Evolutionary conservation across 371 early-diverging fungal species (phyloP).

Genomic region (Actinomortierella ambigua): DNA sequence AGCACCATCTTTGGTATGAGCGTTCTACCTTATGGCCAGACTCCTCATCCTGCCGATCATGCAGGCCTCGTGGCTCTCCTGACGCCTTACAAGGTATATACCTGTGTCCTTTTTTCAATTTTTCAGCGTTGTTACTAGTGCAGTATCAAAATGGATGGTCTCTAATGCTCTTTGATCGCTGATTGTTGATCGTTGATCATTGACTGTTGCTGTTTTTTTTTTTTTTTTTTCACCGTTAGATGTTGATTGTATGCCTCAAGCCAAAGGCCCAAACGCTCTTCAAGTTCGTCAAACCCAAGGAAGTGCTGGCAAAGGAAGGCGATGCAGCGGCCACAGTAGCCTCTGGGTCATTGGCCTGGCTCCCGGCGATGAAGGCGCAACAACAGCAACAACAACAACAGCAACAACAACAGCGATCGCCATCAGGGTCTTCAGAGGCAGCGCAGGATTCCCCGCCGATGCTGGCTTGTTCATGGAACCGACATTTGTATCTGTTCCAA

Average conservation of each 20-base stretch:
- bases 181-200: not conserved
- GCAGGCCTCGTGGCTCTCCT: slow-evolving; percentile 74
- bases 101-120: not conserved
- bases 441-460: slow-evolving; percentile 43
- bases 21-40: slow-evolving; percentile 66
- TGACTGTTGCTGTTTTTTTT: too few relatives aligned
- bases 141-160: not conserved
- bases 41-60: slow-evolving; percentile 67
- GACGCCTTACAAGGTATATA: slow-evolving; percentile 72
- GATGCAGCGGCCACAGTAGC: slow-evolving; percentile 45
- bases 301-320: slow-evolving; percentile 27
- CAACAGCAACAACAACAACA: slow-evolving; percentile 31
- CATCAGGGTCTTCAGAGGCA: too few relatives aligned
- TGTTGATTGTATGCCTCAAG: slow-evolving; percentile 76
- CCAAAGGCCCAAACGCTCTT: slow-evolving; percentile 74
- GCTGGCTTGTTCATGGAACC: slow-evolving; percentile 71
- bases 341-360: slow-evolving; percentile 68
- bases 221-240: slow-evolving; percentile 34
- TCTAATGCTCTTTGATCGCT: not conserved
- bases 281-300: slow-evolving; percentile 65
- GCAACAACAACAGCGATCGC: too few relatives aligned
- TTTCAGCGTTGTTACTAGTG: not conserved
- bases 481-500: slow-evolving; percentile 60
- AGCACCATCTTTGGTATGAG: slow-evolving; percentile 76
- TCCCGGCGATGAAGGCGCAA: slow-evolving; percentile 57